These are phyloP conservation scores for Aspergillus pseudonomiae DNA, from an alignment of 2,329 filamentous ascomycete genomes.

Conservation along the genomic window DNA sequence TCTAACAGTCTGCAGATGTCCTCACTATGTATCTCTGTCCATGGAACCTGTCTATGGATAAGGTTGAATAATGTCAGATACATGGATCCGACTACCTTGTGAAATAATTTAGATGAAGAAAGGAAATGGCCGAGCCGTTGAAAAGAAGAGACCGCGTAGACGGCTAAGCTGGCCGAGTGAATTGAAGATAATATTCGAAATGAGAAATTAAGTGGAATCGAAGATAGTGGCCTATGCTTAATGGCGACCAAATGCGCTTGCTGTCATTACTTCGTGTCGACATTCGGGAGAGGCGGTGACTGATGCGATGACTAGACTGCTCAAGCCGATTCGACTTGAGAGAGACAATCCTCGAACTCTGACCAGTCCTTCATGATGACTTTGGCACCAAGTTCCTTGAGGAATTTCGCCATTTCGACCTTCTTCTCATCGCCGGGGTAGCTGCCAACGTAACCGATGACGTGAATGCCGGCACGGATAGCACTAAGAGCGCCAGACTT, in stretches of 20 bases:
- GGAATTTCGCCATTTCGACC: constrained; percentile 65
- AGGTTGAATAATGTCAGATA: constrained; percentile 15
- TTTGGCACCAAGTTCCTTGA: constrained; percentile 64
- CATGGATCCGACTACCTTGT: constrained; percentile 3
- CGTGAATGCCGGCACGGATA: constrained; percentile 75
- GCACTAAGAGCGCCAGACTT: constrained; percentile 80
- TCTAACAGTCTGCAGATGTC: constrained; percentile 13
- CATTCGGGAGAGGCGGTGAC: neutral
- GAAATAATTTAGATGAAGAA: constrained; percentile 4
- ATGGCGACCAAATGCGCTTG: constrained; percentile 26
- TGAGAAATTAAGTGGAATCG: neutral
- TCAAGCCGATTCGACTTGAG: constrained; percentile 41
- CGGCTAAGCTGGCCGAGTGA: neutral
- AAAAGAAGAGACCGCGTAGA: neutral
- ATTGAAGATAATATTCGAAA: neutral
- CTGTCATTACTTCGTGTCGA: constrained; percentile 37
- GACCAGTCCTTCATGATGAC: constrained; percentile 60
- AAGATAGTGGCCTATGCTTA: constrained; percentile 9
- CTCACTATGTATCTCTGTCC: constrained; percentile 15
- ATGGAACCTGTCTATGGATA: constrained; percentile 24
- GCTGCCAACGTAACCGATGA: constrained; percentile 83
- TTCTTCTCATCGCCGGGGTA: constrained; percentile 64
- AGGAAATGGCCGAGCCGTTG: neutral
- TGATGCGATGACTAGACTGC: neutral
- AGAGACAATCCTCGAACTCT: constrained; percentile 48